Evolutionary conservation across 805 yeast genomes (phyloP).

Genomic region (Starmerella bombi): DNA sequence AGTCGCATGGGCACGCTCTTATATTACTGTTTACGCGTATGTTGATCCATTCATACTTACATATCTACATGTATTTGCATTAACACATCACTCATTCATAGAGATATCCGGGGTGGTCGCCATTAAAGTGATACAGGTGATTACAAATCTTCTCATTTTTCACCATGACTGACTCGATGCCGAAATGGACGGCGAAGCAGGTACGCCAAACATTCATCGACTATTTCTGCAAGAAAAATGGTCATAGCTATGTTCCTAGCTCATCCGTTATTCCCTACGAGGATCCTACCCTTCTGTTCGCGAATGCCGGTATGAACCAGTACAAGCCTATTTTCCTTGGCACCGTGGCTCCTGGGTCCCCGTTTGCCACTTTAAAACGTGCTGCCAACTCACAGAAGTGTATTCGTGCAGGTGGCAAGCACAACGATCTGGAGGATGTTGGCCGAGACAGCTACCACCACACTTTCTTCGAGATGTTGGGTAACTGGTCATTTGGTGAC

Average conservation of each 20-base stretch:
- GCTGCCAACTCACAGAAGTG: slow-evolving; percentile 96
- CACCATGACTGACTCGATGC: slow-evolving; percentile 5
- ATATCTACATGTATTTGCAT: no score
- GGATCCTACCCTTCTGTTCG: slow-evolving; percentile 91
- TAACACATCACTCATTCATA: no score
- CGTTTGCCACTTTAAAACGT: slow-evolving; percentile 68
- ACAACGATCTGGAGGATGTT: slow-evolving; percentile 90
- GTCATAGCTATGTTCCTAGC: slow-evolving; percentile 76
- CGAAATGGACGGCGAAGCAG: slow-evolving; percentile 27
- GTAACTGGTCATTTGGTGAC: slow-evolving; percentile 99
- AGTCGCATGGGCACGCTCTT: no score
- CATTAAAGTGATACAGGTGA: no score
- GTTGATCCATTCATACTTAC: no score
- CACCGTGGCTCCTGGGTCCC: slow-evolving; percentile 89
- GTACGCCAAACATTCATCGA: slow-evolving; percentile 80
- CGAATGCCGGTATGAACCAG: slow-evolving; percentile 99
- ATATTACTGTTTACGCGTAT: no score
- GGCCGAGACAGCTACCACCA: slow-evolving; percentile 97
- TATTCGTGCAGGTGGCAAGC: slow-evolving; percentile 99
- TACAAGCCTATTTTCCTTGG: slow-evolving; percentile 96
- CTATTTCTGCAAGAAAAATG: slow-evolving; percentile 48
- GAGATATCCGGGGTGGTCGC: no score
- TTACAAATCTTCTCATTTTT: no score
- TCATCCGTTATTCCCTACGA: slow-evolving; percentile 95
- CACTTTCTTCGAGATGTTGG: slow-evolving; percentile 97